phyloP scores from a whole-genome alignment of 352 stramenopile species.

The Salisapilia sapeloensis region DNA sequence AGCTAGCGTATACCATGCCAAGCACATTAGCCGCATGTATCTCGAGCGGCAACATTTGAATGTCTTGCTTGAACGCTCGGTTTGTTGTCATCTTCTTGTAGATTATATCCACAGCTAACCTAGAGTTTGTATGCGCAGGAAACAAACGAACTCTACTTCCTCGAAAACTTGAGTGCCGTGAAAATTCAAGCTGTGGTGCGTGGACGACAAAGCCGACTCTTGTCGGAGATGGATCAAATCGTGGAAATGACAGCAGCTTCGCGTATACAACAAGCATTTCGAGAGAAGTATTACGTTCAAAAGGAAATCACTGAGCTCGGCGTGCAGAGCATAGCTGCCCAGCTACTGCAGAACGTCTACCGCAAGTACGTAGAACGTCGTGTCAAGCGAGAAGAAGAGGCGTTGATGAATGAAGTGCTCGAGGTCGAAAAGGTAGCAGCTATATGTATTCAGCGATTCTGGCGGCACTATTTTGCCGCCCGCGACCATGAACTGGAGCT shows the following conservation, averaged over 20 bases:
- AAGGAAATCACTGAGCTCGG: constrained; percentile 6
- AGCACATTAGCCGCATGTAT: constrained; percentile 33
- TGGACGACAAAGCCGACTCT: constrained; percentile 27
- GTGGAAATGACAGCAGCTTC: constrained; percentile 19
- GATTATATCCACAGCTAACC: not conserved
- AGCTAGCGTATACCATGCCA: too few relatives aligned
- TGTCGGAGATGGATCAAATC: constrained; percentile 22
- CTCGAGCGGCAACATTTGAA: constrained; percentile 37
- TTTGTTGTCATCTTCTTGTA: constrained; percentile 7
- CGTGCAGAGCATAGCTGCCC: constrained; percentile 26
- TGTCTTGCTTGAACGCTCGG: constrained; percentile 19
- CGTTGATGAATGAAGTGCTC: constrained; percentile 12
- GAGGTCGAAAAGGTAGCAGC: constrained; percentile 39
- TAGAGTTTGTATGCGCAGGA: constrained; percentile 8
- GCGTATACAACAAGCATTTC: constrained; percentile 29
- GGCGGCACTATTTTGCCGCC: constrained; percentile 7
- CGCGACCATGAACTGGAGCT: constrained; percentile 13
- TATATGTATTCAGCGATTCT: constrained; percentile 27
- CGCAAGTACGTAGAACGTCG: constrained; percentile 9
- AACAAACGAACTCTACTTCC: constrained; percentile 16
- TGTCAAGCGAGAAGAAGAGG: constrained; percentile 7
- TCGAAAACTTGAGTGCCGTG: constrained; percentile 22
- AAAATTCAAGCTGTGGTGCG: constrained; percentile 54
- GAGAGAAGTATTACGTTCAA: constrained; percentile 5
- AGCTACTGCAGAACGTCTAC: constrained; percentile 25